Evolutionary conservation across 768 basidiomycete species (phyloP), one percentile per base, ranked within the genome.

Genomic region (Agrocybe praecox): DNA sequence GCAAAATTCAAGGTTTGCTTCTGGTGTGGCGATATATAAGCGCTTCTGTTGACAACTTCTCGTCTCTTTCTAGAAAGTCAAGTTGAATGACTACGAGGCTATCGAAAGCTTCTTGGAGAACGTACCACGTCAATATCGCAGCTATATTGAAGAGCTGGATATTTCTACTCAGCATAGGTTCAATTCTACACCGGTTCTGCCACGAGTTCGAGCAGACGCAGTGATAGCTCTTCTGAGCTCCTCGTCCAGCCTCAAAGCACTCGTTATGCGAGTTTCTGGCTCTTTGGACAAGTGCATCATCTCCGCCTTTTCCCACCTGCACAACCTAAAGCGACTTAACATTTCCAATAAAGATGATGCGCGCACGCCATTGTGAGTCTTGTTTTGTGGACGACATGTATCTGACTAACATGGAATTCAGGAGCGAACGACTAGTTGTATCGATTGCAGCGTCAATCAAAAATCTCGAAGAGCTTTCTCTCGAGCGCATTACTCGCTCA

Each of bases 351-450:
- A 66, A 47, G 73, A 72, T 12, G 69, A 75, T 10, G 81, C 82
- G 56, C 53, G 62, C 19, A 59, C 67, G 17, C 82, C 81, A 34
- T 68, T 84, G 82, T 82, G 67, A 59, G 80, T 73, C n/a, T 33
- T n/a, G 36, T 57, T 43, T 21, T 56, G 19, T 55, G 34, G 34
- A 6, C 21, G 51, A 50, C 70, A 62, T 59, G 44, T 12, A 44
- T 52, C 24, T 23, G n/a, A 21, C 52, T 47, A 53, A 42, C 9
- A 43, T 46, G 63, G 32, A 5, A 61, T 40, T 29, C 58, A 87
- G 86, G 73, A 87, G 85, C 70, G 89, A 91, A 66, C 78, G 89
- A 22, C 76, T 89, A 0, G 85, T 82, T 53, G 88, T 90, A 15
- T 80, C 84, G 6, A 85, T 91, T 58, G 88, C 88, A 0, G 81